These are phyloP conservation scores for Raffaelea ambrosiae DNA, from an alignment of 2,329 filamentous ascomycete genomes.

Conservation along the genomic window DNA sequence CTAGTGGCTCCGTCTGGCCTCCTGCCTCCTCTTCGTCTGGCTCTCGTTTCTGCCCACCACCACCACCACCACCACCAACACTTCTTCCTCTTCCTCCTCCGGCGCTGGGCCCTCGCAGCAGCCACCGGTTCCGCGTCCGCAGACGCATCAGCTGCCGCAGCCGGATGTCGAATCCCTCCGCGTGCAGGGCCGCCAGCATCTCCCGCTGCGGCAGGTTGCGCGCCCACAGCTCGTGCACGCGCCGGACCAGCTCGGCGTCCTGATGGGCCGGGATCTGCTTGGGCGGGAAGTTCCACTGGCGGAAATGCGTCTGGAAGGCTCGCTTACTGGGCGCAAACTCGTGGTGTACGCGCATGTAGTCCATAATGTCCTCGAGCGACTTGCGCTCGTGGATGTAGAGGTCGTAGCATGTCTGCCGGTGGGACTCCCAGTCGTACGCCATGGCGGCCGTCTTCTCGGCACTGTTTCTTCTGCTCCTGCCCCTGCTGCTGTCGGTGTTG, in stretches of 20 bases:
- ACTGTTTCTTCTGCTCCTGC: background rate
- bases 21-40: background rate
- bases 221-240: conserved; percentile 72
- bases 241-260: conserved; percentile 55
- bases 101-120: conserved; percentile 38
- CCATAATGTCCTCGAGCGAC: conserved; percentile 65
- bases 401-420: conserved; percentile 36
- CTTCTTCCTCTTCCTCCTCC: background rate
- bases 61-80: background rate
- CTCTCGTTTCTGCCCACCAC: background rate
- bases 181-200: conserved; percentile 60
- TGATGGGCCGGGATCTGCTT: conserved; percentile 67
- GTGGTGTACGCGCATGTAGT: conserved; percentile 56
- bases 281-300: conserved; percentile 68
- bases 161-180: conserved; percentile 37
- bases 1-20: background rate
- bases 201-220: conserved; percentile 62
- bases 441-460: conserved; percentile 16
- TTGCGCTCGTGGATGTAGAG: conserved; percentile 72
- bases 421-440: conserved; percentile 38
- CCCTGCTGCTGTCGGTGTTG: no score
- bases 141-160: conserved; percentile 63
- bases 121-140: conserved; percentile 59
- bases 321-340: conserved; percentile 69
- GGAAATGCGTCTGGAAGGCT: conserved; percentile 68